Evolutionary conservation across 805 yeast species (phyloP), one percentile per base, ranked within the genome.

Genomic region (Schizosaccharomyces lindneri): DNA sequence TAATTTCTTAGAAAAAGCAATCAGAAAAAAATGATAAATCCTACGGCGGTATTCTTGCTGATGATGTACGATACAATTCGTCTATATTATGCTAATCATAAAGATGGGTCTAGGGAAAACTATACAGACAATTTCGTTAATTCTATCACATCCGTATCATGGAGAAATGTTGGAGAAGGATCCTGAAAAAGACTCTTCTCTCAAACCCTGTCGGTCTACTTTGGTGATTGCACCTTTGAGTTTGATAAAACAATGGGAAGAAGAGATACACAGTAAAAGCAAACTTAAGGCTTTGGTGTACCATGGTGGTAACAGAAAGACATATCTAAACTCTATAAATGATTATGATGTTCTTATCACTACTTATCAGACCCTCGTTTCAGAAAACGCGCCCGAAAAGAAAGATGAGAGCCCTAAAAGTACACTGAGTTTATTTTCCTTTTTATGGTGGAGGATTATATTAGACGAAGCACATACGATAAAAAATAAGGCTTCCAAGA

Each of bases 51-150:
- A 59, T 59, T 6, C 36, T 59, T 19, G 61, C 61, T 13, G 61
- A 59, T 59, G 61, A 59, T 41, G 59, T 55, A 36, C 15, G 59
- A 31, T 11, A 17, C 2, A 21, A 3, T 32, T 32, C 3, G 21
- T 55, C 24, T 32, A 29, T 55, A 13, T 5, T 3, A 27, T 31
- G 41, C 59, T 55, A 46, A 46, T 46, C 21, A 46, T 46, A 19
- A 19, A 55, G 59, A 87, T 87, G 95, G 95, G 95, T 19, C 73
- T 87, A 17, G 95, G 95, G 61, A 87, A 87, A 67, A 87, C 95
- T 0, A 79, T 87, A 60, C 95, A 87, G 71, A 80, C 85, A 17
- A 73, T 81, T 55, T 84, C 93, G 0, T 72, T 87, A 55, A 79
- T 85, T 62, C 67, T 82, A 62, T 74, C 80, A 41, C 66, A 67